phyloP scores from a whole-genome alignment of 148 eudicot genomes.

The Oxyria digyna region DNA sequence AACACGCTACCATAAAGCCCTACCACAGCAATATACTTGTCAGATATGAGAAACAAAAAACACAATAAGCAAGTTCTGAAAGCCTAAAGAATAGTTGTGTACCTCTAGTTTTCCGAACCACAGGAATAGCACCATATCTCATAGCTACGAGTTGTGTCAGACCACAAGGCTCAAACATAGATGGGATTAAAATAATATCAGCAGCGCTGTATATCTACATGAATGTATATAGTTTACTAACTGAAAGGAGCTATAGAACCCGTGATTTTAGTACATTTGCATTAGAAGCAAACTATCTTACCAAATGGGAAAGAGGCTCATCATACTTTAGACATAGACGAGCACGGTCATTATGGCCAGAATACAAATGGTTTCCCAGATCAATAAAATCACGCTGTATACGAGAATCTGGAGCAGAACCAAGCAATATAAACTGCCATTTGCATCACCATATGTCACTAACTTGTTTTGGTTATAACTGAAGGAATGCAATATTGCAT shows the following conservation, averaged over 20 bases:
- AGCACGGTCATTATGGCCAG: conserved; percentile 68
- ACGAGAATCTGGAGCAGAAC: conserved; percentile 91
- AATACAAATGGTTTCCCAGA: conserved; percentile 68
- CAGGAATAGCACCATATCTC: conserved; percentile 93
- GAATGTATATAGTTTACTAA: not conserved
- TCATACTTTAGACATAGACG: conserved; percentile 87
- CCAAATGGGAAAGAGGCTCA: conserved; percentile 98
- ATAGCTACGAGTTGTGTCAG: conserved; percentile 91
- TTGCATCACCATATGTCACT: not conserved
- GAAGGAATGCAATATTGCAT: not conserved
- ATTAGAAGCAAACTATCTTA: conserved; percentile 17
- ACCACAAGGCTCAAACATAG: conserved; percentile 98
- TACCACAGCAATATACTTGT: conserved; percentile 14
- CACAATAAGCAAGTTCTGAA: not conserved
- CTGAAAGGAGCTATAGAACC: not conserved
- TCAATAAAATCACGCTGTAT: conserved; percentile 78
- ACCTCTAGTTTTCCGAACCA: conserved; percentile 99
- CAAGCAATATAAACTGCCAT: conserved; percentile 71
- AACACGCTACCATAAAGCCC: conserved; percentile 90
- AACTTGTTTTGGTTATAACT: not conserved
- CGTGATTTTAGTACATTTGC: not conserved
- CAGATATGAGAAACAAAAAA: not conserved
- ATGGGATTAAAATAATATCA: conserved; percentile 91
- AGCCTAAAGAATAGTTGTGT: too few species aligned
- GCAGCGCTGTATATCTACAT: conserved; percentile 89